Evolutionary conservation across 345 rosid species (phyloP).

Genomic region (Combretum micranthum): DNA sequence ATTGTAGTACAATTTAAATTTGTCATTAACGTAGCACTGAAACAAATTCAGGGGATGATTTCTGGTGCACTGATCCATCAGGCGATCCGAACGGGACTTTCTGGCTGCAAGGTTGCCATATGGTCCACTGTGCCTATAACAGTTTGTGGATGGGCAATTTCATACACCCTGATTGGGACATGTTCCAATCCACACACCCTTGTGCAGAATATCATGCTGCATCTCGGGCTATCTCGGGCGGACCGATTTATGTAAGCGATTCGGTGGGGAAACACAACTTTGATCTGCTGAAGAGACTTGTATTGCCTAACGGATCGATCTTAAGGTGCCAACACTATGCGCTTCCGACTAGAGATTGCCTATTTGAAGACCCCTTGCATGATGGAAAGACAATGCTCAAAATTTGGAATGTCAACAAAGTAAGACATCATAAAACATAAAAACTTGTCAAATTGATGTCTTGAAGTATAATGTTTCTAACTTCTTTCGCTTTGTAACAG

Average conservation of each 20-base stretch:
- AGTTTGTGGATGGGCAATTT: conserved; percentile 99
- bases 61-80: conserved; percentile 97
- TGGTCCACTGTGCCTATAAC: conserved; percentile 98
- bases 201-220: conserved; percentile 97
- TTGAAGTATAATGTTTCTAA: not conserved
- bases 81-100: conserved; percentile 93
- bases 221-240: conserved; percentile 90
- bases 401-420: conserved; percentile 98
- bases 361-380: conserved; percentile 88
- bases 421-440: not conserved
- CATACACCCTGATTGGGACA: conserved; percentile 99
- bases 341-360: conserved; percentile 79
- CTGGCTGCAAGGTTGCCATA: conserved; percentile 99
- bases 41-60: conserved; percentile 66
- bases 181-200: conserved; percentile 98
- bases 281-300: conserved; percentile 21
- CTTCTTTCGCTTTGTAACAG: conserved; percentile 22
- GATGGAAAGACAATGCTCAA: conserved; percentile 99
- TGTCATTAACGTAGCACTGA: too few species aligned
- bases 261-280: conserved; percentile 52
- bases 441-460: not conserved
- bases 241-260: conserved; percentile 85
- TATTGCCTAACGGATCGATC: conserved; percentile 18
- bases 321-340: conserved; percentile 50
- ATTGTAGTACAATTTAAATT: too few species aligned